phyloP scores from a whole-genome alignment of 768 basidiomycete genomes.

The Cystofilobasidium capitatum region DNA sequence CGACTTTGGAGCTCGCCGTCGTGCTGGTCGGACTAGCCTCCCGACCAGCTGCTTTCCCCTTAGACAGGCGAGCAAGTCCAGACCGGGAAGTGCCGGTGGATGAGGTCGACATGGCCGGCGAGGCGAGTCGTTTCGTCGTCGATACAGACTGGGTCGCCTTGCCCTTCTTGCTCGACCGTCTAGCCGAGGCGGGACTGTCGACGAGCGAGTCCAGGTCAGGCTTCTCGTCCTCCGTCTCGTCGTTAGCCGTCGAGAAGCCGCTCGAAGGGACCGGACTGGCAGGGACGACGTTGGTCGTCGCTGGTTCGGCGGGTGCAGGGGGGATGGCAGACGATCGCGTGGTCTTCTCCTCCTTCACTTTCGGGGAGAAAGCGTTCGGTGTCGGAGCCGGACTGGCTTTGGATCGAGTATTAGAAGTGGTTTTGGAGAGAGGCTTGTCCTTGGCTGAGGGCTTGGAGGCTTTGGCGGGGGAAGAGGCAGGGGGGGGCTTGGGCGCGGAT shows the following conservation, averaged over 20 bases:
- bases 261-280: neutral
- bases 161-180: neutral
- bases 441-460: no score
- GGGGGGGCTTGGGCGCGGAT: no score
- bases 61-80: neutral
- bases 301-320: no score
- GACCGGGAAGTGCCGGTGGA: neutral
- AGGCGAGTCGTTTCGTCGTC: neutral
- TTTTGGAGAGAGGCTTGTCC: no score
- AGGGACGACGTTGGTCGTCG: no score
- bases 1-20: neutral
- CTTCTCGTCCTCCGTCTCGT: slow-evolving; percentile 2
- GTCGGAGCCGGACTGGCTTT: neutral
- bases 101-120: neutral
- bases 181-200: neutral
- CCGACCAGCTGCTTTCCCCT: neutral
- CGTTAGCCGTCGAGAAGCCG: neutral
- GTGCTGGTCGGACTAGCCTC: neutral
- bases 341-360: slow-evolving; percentile 1
- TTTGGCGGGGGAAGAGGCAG: neutral
- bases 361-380: neutral
- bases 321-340: neutral
- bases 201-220: neutral
- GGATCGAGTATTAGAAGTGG: neutral
- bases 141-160: neutral